Evolutionary conservation across 768 basidiomycete genomes (phyloP), one percentile per base, ranked within the genome.

Genomic region (Boletus bicolor): DNA sequence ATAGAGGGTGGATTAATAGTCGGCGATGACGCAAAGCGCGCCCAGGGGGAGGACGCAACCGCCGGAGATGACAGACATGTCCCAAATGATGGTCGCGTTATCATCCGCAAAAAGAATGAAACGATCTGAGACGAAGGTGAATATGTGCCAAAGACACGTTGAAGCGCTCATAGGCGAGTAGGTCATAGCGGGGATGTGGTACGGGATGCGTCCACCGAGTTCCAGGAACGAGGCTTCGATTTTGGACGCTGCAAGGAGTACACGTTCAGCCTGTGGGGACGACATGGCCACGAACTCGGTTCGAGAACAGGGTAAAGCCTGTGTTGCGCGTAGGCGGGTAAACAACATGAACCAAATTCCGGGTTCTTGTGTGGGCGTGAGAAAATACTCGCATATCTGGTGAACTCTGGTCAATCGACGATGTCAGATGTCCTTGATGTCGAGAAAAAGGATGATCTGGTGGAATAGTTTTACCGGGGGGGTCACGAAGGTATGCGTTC

Each of bases 311-410:
- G 65, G 55, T 1, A 65, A 21, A 7, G 61, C 57, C 28, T 70
- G 58, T 1, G 34, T 44, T 21, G 52, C 28, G 28, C 52, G 60
- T 37, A 63, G 34, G 5, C 36, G 58, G 19, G 44, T 24, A 10
- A 63, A 58, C 17, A 68, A 41, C 47, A 21, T 41, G n/a, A 35
- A 53, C 67, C 68, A 69, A 19, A 69, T 26, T 21, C 54, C 37
- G 6, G 48, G 50, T 32, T 63, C 56, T 49, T 55, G 53, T 12
- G 60, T 69, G 47, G 69, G 44, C 10, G 24, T 35, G 34, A 45
- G 19, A 38, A 68, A 58, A 24, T 44, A 48, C 44, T 54, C 65
- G 60, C 65, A 69, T 57, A 65, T 69, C 67, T 68, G 42, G 26
- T 19, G 42, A 44, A 53, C 2, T 39, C 17, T 49, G 19, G 38